A percentile compares a stretch with the other conserved stretches of the same genome.
Evolutionary conservation across 2,329 filamentous ascomycete species (phyloP).

Genomic region (Talaromyces rugulosus): DNA sequence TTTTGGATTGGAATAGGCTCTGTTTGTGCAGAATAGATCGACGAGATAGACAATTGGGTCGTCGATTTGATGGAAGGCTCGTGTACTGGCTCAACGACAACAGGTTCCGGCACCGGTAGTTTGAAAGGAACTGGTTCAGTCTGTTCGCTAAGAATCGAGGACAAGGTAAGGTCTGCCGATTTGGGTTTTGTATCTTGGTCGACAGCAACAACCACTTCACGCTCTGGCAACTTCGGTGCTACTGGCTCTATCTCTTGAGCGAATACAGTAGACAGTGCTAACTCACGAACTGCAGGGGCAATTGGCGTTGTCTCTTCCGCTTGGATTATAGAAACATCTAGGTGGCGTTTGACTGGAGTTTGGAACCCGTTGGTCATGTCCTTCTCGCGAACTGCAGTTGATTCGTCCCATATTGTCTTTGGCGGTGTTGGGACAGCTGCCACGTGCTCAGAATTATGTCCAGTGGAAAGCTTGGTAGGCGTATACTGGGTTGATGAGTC

Average conservation of each 20-base stretch:
- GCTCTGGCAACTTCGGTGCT: constrained; percentile 12
- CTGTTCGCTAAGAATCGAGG: constrained; percentile 25
- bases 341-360: constrained; percentile 18
- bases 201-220: constrained; percentile 12
- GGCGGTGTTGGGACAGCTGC: constrained; percentile 35
- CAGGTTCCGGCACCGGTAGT: constrained; percentile 17
- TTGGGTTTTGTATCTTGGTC: constrained; percentile 12
- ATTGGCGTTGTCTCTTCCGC: constrained; percentile 33
- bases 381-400: constrained; percentile 10
- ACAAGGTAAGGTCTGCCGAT: constrained; percentile 22
- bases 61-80: constrained; percentile 14
- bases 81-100: not conserved
- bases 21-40: constrained; percentile 24
- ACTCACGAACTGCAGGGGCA: constrained; percentile 44
- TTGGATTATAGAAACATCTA: constrained; percentile 30
- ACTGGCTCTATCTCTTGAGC: constrained; percentile 13
- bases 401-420: constrained; percentile 38
- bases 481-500: constrained; percentile 42
- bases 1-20: constrained; percentile 28
- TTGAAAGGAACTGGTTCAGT: constrained; percentile 23
- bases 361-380: constrained; percentile 15
- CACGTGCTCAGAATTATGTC: constrained; percentile 22
- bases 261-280: constrained; percentile 8
- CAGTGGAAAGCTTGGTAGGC: constrained; percentile 27
- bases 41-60: constrained; percentile 26